These are phyloP conservation scores for Micractinium sp. DNA, from an alignment of 139 green algal genomes.

Conservation along the genomic window DNA sequence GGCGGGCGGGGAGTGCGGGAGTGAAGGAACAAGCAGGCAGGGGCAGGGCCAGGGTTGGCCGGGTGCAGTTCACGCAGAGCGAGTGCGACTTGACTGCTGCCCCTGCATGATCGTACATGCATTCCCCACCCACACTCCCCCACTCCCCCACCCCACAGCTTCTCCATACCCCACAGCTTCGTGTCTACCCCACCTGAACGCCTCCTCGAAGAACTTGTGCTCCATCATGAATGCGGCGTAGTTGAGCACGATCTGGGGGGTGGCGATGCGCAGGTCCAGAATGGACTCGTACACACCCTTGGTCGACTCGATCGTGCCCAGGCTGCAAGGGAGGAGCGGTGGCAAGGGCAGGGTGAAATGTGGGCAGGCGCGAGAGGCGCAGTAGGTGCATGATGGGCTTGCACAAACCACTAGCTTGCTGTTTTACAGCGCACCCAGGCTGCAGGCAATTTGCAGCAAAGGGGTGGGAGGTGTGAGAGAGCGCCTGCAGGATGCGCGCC, in stretches of 20 bases:
- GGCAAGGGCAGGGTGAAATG: not conserved
- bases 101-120: not conserved
- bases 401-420: not conserved
- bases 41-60: not conserved
- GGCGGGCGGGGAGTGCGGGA: not conserved
- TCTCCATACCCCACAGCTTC: too few relatives aligned
- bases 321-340: slow-evolving; percentile 23
- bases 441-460: too few relatives aligned
- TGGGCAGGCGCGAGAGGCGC: not conserved
- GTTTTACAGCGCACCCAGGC: not conserved
- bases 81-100: not conserved
- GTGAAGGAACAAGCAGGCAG: not conserved
- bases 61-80: too few relatives aligned
- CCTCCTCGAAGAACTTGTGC: slow-evolving; percentile 93
- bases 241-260: slow-evolving; percentile 96
- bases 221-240: slow-evolving; percentile 92
- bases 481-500: too few relatives aligned
- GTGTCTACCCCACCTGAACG: slow-evolving; percentile 73
- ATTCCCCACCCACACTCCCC: not conserved
- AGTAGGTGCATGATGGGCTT: not conserved
- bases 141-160: too few relatives aligned
- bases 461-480: too few relatives aligned
- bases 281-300: slow-evolving; percentile 88
- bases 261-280: slow-evolving; percentile 93
- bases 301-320: slow-evolving; percentile 88